These are phyloP conservation scores for Metschnikowia rubicola DNA, from an alignment of 805 yeast species.

Conservation along the genomic window DNA sequence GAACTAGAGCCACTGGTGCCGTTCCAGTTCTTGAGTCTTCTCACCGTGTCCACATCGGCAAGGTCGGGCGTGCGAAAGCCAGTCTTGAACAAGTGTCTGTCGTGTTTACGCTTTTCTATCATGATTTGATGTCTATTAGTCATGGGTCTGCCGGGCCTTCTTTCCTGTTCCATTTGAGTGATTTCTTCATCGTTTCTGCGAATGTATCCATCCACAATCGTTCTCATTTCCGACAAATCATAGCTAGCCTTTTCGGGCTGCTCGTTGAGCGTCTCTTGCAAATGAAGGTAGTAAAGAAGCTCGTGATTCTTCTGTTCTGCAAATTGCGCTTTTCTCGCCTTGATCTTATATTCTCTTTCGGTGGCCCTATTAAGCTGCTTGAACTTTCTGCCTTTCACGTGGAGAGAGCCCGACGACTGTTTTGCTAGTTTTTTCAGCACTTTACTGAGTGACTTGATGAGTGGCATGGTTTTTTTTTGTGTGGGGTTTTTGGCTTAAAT, in stretches of 20 bases:
- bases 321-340: conserved; percentile 53
- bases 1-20: conserved; percentile 78
- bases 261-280: conserved; percentile 48
- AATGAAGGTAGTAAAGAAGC: conserved; percentile 52
- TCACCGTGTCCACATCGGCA: conserved; percentile 55
- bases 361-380: conserved; percentile 84
- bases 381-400: conserved; percentile 87
- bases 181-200: conserved; percentile 75
- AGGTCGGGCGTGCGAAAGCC: conserved; percentile 77
- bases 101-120: conserved; percentile 60
- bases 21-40: conserved; percentile 67
- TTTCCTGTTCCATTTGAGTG: conserved; percentile 50
- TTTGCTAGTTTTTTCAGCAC: conserved; percentile 58
- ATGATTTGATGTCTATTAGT: conserved; percentile 64
- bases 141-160: conserved; percentile 89
- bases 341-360: conserved; percentile 71
- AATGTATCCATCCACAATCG: conserved; percentile 59
- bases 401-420: conserved; percentile 54
- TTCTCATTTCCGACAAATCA: conserved; percentile 54
- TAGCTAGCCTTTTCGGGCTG: conserved; percentile 32
- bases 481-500: background rate
- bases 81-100: conserved; percentile 55
- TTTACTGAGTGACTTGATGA: conserved; percentile 63
- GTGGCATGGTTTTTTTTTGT: conserved; percentile 50
- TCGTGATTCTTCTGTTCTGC: conserved; percentile 59